phyloP scores from a whole-genome alignment of 2,329 filamentous ascomycete genomes.

The Cordyceps pruinosa region DNA sequence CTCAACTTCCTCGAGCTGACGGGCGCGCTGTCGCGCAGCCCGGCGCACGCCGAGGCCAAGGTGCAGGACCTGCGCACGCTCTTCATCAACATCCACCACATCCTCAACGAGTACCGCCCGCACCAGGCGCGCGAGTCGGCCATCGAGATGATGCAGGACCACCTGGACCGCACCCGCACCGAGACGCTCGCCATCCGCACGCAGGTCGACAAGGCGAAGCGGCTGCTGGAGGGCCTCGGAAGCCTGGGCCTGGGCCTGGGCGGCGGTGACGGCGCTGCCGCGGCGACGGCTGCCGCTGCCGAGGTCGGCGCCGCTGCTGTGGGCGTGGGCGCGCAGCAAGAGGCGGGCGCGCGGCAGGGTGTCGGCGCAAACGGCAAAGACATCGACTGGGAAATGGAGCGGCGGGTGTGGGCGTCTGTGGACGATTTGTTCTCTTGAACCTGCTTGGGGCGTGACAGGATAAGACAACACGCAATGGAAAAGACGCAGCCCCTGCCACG shows the following conservation, averaged over 20 bases:
- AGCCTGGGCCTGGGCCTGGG: conserved; percentile 40
- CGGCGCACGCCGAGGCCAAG: conserved; percentile 56
- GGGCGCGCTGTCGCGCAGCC: conserved; percentile 36
- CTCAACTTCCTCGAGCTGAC: conserved; percentile 84
- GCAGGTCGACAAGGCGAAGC: conserved; percentile 65
- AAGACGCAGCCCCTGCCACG: not conserved
- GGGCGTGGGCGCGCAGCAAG: not conserved
- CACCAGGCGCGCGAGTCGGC: conserved; percentile 87
- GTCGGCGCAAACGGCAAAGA: conserved; percentile 12
- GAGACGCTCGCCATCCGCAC: conserved; percentile 66
- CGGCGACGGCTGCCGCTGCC: too few relatives aligned
- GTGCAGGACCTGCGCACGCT: conserved; percentile 72
- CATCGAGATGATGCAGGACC: conserved; percentile 81
- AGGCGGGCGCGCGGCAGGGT: conserved; percentile 12
- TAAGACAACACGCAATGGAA: not conserved
- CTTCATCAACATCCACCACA: conserved; percentile 85
- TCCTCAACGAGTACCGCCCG: conserved; percentile 89
- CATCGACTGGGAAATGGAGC: conserved; percentile 17
- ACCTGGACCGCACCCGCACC: conserved; percentile 62
- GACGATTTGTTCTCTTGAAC: conserved; percentile 34
- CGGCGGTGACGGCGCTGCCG: conserved; percentile 15
- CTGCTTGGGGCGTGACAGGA: not conserved
- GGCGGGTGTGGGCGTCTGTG: conserved; percentile 35
- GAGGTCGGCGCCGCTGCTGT: not conserved
- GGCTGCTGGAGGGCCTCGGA: conserved; percentile 63